phyloP scores from a whole-genome alignment of 805 yeast species.

The Candida khao-thaluensis region DNA sequence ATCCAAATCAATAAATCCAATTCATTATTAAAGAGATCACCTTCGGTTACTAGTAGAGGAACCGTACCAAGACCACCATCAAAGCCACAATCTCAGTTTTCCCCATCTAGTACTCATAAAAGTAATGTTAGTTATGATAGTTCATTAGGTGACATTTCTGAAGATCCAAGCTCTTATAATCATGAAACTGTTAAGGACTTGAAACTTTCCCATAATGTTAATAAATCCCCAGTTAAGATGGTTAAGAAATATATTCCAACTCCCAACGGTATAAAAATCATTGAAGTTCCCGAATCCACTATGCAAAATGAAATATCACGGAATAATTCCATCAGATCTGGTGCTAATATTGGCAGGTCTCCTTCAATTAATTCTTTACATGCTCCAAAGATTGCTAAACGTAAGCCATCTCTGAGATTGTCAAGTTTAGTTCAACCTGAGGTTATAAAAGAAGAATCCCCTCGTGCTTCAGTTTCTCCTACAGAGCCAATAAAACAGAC shows the following conservation, averaged over 20 bases:
- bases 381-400: conserved; percentile 9
- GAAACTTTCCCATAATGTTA: conserved; percentile 23
- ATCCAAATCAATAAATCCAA: conserved; percentile 8
- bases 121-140: conserved; percentile 29
- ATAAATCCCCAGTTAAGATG: conserved; percentile 34
- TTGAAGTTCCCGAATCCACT: conserved; percentile 62
- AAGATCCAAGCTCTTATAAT: conserved; percentile 26
- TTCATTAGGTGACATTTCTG: conserved; percentile 32
- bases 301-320: conserved; percentile 38
- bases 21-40: conserved; percentile 16
- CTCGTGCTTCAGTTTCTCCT: neutral
- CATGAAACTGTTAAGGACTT: conserved; percentile 36
- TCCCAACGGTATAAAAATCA: conserved; percentile 63
- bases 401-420: conserved; percentile 21
- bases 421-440: conserved; percentile 18
- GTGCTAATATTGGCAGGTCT: conserved; percentile 22
- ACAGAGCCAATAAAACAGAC: neutral
- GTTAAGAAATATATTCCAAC: conserved; percentile 74
- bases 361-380: conserved; percentile 18
- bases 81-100: neutral
- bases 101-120: conserved; percentile 1
- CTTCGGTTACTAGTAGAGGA: conserved; percentile 7
- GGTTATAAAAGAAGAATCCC: conserved; percentile 11
- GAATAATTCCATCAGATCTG: conserved; percentile 39
- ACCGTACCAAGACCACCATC: neutral